A percentile compares a stretch with the other conserved stretches of the same genome.
Conservation (phyloP, 106 monocot genomes). For the Xerophyta viscosa region DNA sequence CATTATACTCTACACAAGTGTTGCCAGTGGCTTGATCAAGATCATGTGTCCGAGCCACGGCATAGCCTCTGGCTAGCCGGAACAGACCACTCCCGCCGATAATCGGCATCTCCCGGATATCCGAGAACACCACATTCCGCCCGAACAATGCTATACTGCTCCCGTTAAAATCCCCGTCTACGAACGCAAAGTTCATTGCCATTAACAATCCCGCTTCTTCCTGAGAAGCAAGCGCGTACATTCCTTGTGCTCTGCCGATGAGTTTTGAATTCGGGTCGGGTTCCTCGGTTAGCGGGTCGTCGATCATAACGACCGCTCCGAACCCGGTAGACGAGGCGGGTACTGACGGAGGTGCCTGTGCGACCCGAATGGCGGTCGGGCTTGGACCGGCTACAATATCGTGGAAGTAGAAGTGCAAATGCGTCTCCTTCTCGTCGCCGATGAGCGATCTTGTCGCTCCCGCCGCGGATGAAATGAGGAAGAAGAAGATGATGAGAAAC, state of each 20-base stretch:
- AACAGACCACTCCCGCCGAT: slow-evolving; percentile 28
- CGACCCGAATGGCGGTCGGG: slow-evolving; percentile 16
- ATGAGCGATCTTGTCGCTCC: neutral
- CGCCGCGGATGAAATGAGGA: neutral
- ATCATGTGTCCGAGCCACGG: slow-evolving; percentile 1
- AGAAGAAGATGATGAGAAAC: neutral
- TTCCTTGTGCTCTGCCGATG: slow-evolving; percentile 26
- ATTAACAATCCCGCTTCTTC: slow-evolving; percentile 13
- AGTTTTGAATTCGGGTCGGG: slow-evolving; percentile 19
- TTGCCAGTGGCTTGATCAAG: neutral
- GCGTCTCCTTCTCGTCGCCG: slow-evolving; percentile 5
- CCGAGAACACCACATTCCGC: slow-evolving; percentile 10
- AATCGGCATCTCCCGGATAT: slow-evolving; percentile 20
- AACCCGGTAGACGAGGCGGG: slow-evolving; percentile 12
- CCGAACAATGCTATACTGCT: slow-evolving; percentile 27
- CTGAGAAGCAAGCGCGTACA: slow-evolving; percentile 22
- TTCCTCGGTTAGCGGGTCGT: slow-evolving; percentile 26
- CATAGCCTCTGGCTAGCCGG: slow-evolving; percentile 29
- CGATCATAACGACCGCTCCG: slow-evolving; percentile 30
- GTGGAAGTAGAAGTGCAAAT: slow-evolving; percentile 31
- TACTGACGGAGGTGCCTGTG: neutral
- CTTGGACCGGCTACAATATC: slow-evolving; percentile 10
- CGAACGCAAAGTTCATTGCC: slow-evolving; percentile 21
- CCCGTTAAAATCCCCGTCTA: slow-evolving; percentile 24
- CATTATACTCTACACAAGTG: slow-evolving; percentile 13